Conservation (phyloP, 1,139 yeast species). For the Yamadazyma aaseri region DNA sequence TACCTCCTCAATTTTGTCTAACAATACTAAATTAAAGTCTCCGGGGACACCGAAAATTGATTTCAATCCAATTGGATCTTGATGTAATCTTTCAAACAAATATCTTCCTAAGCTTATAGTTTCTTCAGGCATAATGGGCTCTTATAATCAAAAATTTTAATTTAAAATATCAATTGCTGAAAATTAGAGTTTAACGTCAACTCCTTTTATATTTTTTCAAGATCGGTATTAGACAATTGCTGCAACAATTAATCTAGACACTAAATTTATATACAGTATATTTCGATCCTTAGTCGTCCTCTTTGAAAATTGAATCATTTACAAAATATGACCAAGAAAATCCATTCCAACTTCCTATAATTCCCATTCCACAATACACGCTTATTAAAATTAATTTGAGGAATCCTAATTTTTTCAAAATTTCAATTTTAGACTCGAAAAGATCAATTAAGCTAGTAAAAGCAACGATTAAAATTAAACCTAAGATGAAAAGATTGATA, state of each 20-base stretch:
- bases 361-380: conserved; percentile 83
- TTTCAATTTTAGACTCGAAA: conserved; percentile 49
- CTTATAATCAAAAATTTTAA: background rate
- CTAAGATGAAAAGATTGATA: conserved; percentile 63
- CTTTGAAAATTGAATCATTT: conserved; percentile 43
- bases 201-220: conserved; percentile 4
- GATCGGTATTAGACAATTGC: conserved; percentile 5
- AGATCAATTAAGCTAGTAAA: conserved; percentile 55
- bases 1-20: conserved; percentile 65
- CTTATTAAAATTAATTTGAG: conserved; percentile 79
- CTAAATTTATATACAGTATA: background rate
- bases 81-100: conserved; percentile 60
- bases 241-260: conserved; percentile 6
- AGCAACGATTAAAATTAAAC: conserved; percentile 64
- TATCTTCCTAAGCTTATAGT: conserved; percentile 57
- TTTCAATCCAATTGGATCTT: conserved; percentile 49
- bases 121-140: conserved; percentile 11
- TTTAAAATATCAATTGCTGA: background rate
- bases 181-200: background rate
- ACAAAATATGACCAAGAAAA: conserved; percentile 85
- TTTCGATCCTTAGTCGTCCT: conserved; percentile 3
- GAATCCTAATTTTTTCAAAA: conserved; percentile 62
- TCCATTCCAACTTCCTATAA: conserved; percentile 85
- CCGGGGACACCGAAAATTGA: conserved; percentile 82
- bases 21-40: conserved; percentile 68